These are phyloP conservation scores for Daedaleopsis sinensis DNA, from an alignment of 768 basidiomycete genomes.

Conservation along the genomic window DNA sequence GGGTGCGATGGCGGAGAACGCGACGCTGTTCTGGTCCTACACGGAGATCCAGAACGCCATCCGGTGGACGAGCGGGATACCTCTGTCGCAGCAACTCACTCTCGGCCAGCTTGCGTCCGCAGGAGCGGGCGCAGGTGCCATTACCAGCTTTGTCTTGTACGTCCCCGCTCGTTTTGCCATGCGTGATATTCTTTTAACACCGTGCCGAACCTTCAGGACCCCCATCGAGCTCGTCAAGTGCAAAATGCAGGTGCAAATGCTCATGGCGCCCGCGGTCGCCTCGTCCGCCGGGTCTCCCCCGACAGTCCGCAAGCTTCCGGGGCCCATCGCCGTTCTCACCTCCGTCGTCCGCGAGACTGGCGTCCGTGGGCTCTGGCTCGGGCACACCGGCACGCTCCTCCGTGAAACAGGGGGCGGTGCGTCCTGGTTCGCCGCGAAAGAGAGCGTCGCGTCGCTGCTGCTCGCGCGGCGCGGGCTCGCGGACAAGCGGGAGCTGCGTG, in stretches of 20 bases:
- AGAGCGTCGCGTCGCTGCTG: slow-evolving; percentile 68
- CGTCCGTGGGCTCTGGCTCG: slow-evolving; percentile 90
- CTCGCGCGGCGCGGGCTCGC: slow-evolving; percentile 47
- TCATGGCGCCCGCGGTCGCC: slow-evolving; percentile 40
- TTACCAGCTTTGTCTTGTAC: slow-evolving; percentile 86
- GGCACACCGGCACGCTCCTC: slow-evolving; percentile 90
- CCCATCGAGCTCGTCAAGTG: slow-evolving; percentile 96
- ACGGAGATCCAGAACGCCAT: slow-evolving; percentile 70
- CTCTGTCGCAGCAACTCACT: slow-evolving; percentile 46
- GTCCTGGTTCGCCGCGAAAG: slow-evolving; percentile 92
- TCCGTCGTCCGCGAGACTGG: slow-evolving; percentile 69
- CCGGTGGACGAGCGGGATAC: slow-evolving; percentile 42
- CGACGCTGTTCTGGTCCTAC: slow-evolving; percentile 85
- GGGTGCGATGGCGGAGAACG: slow-evolving; percentile 93
- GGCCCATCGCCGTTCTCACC: slow-evolving; percentile 69
- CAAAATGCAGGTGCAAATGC: slow-evolving; percentile 97
- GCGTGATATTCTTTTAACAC: not conserved
- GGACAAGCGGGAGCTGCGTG: slow-evolving; percentile 37
- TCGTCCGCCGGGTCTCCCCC: slow-evolving; percentile 20
- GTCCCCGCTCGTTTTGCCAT: slow-evolving; percentile 31
- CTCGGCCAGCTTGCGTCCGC: slow-evolving; percentile 76
- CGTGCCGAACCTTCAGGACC: slow-evolving; percentile 58
- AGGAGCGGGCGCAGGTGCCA: slow-evolving; percentile 84
- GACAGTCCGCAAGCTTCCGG: slow-evolving; percentile 52
- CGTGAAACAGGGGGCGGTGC: slow-evolving; percentile 91